These are phyloP conservation scores for Trametes punicea DNA, from an alignment of 768 basidiomycete species.

Conservation along the genomic window DNA sequence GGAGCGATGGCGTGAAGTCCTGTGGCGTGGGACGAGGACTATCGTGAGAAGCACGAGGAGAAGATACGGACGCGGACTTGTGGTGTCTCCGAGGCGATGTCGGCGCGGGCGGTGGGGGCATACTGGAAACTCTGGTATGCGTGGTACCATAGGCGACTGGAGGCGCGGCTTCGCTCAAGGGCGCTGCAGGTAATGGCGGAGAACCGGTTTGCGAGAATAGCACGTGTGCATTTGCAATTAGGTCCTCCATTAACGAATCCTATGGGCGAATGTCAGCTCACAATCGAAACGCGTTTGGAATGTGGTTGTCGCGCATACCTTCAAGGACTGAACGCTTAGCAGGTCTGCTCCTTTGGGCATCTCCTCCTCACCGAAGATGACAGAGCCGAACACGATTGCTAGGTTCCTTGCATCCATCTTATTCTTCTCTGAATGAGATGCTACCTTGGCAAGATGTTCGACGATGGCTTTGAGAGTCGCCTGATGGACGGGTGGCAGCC, in stretches of 20 bases:
- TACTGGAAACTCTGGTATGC: slow-evolving; percentile 59
- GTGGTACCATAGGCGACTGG: slow-evolving; percentile 66
- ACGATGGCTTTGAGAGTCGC: slow-evolving; percentile 76
- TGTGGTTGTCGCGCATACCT: slow-evolving; percentile 43
- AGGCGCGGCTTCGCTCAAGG: slow-evolving; percentile 58
- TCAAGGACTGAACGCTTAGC: slow-evolving; percentile 67
- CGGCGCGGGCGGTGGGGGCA: slow-evolving; percentile 35
- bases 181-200: slow-evolving; percentile 73
- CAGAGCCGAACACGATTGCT: slow-evolving; percentile 85
- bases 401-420: slow-evolving; percentile 95
- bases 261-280: slow-evolving; percentile 22
- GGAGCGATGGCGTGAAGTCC: slow-evolving; percentile 73
- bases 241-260: slow-evolving; percentile 80
- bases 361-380: slow-evolving; percentile 91
- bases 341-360: slow-evolving; percentile 72
- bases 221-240: slow-evolving; percentile 65
- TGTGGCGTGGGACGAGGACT: slow-evolving; percentile 3
- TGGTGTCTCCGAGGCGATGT: slow-evolving; percentile 20
- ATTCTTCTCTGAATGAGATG: slow-evolving; percentile 64
- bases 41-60: slow-evolving; percentile 13
- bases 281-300: not conserved
- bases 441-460: slow-evolving; percentile 79
- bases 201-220: slow-evolving; percentile 54
- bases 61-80: slow-evolving; percentile 3
- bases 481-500: slow-evolving; percentile 81